phyloP scores from a whole-genome alignment of 208 protist genomes.

The Trypanosomatidae sp. region DNA sequence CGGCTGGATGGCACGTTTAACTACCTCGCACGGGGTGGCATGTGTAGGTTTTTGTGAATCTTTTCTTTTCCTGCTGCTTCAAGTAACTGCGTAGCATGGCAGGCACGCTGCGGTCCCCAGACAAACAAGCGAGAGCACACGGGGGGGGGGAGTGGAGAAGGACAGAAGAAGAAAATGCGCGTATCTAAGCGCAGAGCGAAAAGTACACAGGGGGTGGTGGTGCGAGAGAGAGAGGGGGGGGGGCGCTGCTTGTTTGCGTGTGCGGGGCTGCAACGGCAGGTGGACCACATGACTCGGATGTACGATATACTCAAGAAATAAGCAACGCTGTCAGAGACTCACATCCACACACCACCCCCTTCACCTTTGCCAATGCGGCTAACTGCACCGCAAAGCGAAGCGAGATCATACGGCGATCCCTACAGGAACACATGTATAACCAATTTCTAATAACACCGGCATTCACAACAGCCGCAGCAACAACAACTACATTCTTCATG shows the following conservation, averaged over 20 bases:
- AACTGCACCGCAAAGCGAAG: too few relatives aligned
- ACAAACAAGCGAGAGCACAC: background rate
- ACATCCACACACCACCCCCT: background rate
- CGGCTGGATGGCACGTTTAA: constrained; percentile 3
- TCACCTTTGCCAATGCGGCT: constrained; percentile 9
- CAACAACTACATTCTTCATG: background rate
- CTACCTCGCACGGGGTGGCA: background rate
- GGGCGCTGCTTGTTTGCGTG: background rate
- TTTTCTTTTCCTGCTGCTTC: background rate
- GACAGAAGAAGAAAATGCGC: constrained; percentile 1
- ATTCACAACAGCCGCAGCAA: background rate
- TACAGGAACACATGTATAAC: background rate
- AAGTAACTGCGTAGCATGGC: background rate
- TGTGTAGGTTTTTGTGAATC: background rate
- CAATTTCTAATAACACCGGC: background rate
- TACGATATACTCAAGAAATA: background rate
- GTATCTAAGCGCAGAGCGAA: background rate
- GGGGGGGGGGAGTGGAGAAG: background rate
- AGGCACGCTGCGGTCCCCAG: background rate
- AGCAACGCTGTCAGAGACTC: background rate
- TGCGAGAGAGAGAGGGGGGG: background rate
- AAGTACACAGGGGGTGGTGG: background rate
- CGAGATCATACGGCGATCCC: too few relatives aligned
- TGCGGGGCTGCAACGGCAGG: too few relatives aligned
- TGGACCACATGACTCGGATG: background rate